Evolutionary conservation across 2,329 filamentous ascomycete species (phyloP), one percentile per base, ranked within the genome.

Genomic region (Lecanoromycetidae sp.): DNA sequence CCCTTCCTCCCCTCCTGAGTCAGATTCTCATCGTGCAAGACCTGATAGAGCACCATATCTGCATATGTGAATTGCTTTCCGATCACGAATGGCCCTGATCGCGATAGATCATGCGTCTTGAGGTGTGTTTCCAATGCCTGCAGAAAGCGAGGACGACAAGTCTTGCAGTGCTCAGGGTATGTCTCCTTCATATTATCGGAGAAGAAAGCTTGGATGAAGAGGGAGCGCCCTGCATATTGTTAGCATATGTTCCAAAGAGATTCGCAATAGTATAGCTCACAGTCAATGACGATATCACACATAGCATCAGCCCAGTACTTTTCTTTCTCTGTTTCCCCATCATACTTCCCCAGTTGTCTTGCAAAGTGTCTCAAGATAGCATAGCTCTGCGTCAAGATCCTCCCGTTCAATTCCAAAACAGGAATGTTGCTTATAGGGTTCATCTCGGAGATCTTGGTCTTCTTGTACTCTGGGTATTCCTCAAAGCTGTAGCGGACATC

Each of bases 121-220:
- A 61, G 45, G 41, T 58, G 58, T 38, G 65, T 63, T 32, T 66
- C 64, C 54, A 67, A 59, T 9, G 62, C 60, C 45, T 61, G 55
- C 20, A 59, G 48, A 44, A 53, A 58, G 15, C 44, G 36, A 4
- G 44, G 40, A 23, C 57, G 54, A 20, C 52, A 44, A 2, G 46
- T 55, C 33, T 54, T 38, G 38, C 57, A 45, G 38, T 62, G 59
- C 38, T 57, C 52, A 5, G 55, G 54, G 46, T 60, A 62, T 4
- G 46, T 49, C 17, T 53, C 53, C 20, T 58, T 52, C 34, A 56
- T 55, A 19, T 58, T 55, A 3, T 48, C 36, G 9, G 52, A 53
- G 49, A 61, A 57, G 53, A 58, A 61, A 20, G 59, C 58, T 8
- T 44, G 23, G 39, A 60, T 51, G 51, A 61, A 61, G 8, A 60